phyloP scores from a whole-genome alignment of 768 basidiomycete species.

The Pleurotus ostreatus region DNA sequence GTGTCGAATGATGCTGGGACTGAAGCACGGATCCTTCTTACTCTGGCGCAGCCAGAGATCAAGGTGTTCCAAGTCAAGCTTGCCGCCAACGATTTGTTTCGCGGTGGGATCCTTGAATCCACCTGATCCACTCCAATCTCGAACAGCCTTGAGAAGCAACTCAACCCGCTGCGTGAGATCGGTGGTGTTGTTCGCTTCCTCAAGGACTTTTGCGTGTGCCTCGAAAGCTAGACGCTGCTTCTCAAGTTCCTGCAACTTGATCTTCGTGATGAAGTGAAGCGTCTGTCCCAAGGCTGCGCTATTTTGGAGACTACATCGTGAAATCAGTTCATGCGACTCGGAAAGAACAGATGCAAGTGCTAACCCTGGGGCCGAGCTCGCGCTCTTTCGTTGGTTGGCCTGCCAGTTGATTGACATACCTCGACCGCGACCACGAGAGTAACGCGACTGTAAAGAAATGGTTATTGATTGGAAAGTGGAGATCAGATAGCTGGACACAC shows the following conservation, averaged over 20 bases:
- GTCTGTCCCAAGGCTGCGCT: conserved; percentile 28
- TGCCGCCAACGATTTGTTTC: conserved; percentile 16
- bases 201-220: conserved; percentile 27
- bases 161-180: conserved; percentile 26
- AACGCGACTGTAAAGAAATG: too few species aligned
- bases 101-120: not conserved
- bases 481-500: too few species aligned
- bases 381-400: too few species aligned
- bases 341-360: too few species aligned
- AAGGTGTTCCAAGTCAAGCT: conserved; percentile 22
- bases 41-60: conserved; percentile 36
- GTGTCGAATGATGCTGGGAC: conserved; percentile 25
- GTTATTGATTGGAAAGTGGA: too few species aligned
- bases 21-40: conserved; percentile 36
- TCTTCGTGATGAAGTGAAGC: conserved; percentile 38
- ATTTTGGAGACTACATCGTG: not conserved
- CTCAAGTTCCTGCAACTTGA: conserved; percentile 40
- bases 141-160: conserved; percentile 27
- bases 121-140: conserved; percentile 32
- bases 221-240: conserved; percentile 33
- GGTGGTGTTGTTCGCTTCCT: conserved; percentile 17
- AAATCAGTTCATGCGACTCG: too few species aligned
- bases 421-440: too few species aligned
- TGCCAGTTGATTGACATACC: too few species aligned
- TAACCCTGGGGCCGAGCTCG: too few species aligned